Evolutionary conservation across 2,329 filamentous ascomycete genomes (phyloP), one percentile per base, ranked within the genome.

Genomic region (Aspergillus phoenicis): DNA sequence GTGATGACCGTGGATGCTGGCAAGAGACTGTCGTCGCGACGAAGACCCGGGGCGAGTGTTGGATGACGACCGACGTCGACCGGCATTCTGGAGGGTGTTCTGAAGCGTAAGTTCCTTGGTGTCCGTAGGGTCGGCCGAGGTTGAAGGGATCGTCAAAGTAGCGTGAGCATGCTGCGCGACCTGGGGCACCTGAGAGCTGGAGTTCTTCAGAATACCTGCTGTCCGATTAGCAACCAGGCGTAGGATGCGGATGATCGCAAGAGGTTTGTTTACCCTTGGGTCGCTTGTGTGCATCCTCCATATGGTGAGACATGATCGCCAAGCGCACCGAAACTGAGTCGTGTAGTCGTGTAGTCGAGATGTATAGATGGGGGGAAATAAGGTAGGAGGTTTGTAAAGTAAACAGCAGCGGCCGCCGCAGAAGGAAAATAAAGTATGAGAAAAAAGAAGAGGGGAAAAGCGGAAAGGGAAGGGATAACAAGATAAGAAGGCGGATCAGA

Each of bases 61-160:
- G 2, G 91, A 94, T 0, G 91, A 95, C 20, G 91, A 94, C 63
- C 91, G 89, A 55, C 91, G 90, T 67, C 90, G 91, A 36, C 95
- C 95, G 49, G 95, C 93, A 81, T 99, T 99, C 74, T 91, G 87
- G 64, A 97, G 87, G 0, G 95, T 99, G 80, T 99, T 99, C 76
- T 93, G 89, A 62, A 98, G 87, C 3, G 93, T 96, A 70, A 97
- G 83, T 73, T 98, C 95, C 80, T 96, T 95, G 67, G 93, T 78
- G 67, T 74, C 87, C 77, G 70, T 82, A 75, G 68, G 81, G n/a
- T 80, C 68, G 78, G 73, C 11, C 65, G 73, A 47, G 82, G 81
- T 58, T 77, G 73, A 65, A 63, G 65, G 75, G 8, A 71, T 72
- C 60, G 69, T 75, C 7, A 76, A 72, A 64, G 75, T 53, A 67